Conservation (phyloP, 2,329 filamentous ascomycete species). For the Ceratocystiopsis minuta region DNA sequence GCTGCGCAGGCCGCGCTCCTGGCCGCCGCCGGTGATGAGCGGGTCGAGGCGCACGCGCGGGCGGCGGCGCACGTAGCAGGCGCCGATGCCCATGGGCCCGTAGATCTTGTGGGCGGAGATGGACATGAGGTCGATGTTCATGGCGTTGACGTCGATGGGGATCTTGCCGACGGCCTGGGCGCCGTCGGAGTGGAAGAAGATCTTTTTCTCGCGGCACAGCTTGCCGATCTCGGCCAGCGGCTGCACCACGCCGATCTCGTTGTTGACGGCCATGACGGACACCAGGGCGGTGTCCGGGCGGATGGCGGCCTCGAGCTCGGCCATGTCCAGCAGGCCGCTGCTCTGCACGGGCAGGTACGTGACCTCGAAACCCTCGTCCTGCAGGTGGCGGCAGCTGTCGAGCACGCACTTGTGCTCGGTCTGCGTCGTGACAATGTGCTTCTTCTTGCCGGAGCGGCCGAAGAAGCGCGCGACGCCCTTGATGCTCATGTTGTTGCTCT, state of each 20-base stretch:
- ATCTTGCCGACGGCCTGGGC: constrained; percentile 99
- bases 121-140: constrained; percentile 97
- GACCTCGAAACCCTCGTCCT: constrained; percentile 90
- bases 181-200: constrained; percentile 95
- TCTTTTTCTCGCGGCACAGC: constrained; percentile 75
- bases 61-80: constrained; percentile 84
- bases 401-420: constrained; percentile 98
- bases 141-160: constrained; percentile 84
- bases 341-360: constrained; percentile 88
- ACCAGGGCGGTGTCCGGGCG: constrained; percentile 80
- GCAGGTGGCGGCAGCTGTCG: constrained; percentile 89
- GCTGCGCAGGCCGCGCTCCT: constrained; percentile 86
- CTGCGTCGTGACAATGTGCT: constrained; percentile 91
- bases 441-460: constrained; percentile 85
- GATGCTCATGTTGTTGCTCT: constrained; percentile 99
- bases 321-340: constrained; percentile 72
- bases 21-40: constrained; percentile 88
- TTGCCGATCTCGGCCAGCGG: constrained; percentile 85
- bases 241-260: constrained; percentile 98
- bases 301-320: constrained; percentile 73
- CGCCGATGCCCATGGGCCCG: constrained; percentile 90
- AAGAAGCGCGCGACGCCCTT: constrained; percentile 97
- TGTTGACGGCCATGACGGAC: constrained; percentile 98
- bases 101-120: constrained; percentile 99
- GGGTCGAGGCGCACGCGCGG: constrained; percentile 89